Evolutionary conservation across 176 grass and related monocot species (phyloP).

Genomic region (Raddia guianensis): DNA sequence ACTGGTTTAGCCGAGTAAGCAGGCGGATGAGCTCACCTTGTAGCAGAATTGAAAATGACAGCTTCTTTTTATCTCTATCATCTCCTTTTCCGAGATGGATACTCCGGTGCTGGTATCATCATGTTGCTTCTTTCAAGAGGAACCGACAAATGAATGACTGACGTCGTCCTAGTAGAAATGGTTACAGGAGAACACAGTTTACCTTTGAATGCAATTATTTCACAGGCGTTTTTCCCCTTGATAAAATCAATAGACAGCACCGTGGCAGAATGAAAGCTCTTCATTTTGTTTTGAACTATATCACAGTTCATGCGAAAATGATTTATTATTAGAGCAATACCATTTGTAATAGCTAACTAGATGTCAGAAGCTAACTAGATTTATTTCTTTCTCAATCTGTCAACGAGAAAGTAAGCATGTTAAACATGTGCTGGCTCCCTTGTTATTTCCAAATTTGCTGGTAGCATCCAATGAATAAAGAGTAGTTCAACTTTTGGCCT

Average conservation of each 20-base stretch:
- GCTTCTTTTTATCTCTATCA: constrained; percentile 39
- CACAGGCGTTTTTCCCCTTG: neutral
- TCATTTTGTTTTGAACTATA: constrained; percentile 21
- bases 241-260: constrained; percentile 17
- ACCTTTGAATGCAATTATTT: constrained; percentile 12
- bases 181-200: constrained; percentile 17
- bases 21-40: too few relatives aligned
- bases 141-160: constrained; percentile 3
- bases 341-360: constrained; percentile 7
- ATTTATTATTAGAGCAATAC: constrained; percentile 9
- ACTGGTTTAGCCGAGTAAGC: too few relatives aligned
- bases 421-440: constrained; percentile 54
- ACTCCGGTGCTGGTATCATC: constrained; percentile 19
- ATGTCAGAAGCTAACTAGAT: constrained; percentile 30
- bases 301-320: neutral
- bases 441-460: constrained; percentile 35
- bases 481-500: constrained; percentile 44
- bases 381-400: constrained; percentile 46
- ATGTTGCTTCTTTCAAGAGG: constrained; percentile 44
- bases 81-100: constrained; percentile 33
- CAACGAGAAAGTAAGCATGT: constrained; percentile 36
- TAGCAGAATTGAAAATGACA: constrained; percentile 48
- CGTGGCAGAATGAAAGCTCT: neutral
- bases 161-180: constrained; percentile 16
- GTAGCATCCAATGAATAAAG: constrained; percentile 50